phyloP scores from a whole-genome alignment of 257 asterid genomes.

The Solanum ossicruentum region DNA sequence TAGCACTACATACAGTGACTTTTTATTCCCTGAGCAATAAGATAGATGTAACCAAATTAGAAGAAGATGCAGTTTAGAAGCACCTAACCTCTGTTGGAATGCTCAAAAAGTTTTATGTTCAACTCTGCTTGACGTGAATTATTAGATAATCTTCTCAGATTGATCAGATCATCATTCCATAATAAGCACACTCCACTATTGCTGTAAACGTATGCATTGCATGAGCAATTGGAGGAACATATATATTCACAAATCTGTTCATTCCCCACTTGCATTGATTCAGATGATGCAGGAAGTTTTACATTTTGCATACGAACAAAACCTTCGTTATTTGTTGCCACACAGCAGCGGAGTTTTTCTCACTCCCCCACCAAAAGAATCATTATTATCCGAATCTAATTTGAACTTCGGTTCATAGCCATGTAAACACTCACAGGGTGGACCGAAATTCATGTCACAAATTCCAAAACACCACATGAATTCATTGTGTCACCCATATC shows the following conservation, averaged over 20 bases:
- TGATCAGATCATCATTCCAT: background rate
- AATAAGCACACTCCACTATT: conserved; percentile 2
- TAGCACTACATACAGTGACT: background rate
- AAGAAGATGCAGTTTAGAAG: background rate
- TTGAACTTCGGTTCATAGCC: background rate
- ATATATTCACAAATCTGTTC: background rate
- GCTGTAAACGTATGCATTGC: conserved; percentile 5
- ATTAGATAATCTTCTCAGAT: background rate
- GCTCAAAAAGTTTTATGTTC: background rate
- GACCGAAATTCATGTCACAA: background rate
- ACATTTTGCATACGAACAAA: background rate
- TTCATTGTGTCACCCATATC: background rate
- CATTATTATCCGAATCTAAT: background rate
- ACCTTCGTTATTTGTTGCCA: background rate
- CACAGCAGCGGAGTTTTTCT: conserved; percentile 7
- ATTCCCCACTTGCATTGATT: background rate
- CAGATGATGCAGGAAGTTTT: conserved; percentile 5
- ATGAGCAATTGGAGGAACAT: conserved; percentile 12
- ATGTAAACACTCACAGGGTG: conserved; percentile 8
- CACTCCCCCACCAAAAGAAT: conserved; percentile 13
- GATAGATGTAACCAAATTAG: background rate
- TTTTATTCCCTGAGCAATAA: conserved; percentile 3
- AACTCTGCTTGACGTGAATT: background rate
- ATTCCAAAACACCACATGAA: conserved; percentile 10
- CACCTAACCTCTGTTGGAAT: background rate